Evolutionary conservation across 441 rosid species (phyloP).

Genomic region (Melastoma candidum): DNA sequence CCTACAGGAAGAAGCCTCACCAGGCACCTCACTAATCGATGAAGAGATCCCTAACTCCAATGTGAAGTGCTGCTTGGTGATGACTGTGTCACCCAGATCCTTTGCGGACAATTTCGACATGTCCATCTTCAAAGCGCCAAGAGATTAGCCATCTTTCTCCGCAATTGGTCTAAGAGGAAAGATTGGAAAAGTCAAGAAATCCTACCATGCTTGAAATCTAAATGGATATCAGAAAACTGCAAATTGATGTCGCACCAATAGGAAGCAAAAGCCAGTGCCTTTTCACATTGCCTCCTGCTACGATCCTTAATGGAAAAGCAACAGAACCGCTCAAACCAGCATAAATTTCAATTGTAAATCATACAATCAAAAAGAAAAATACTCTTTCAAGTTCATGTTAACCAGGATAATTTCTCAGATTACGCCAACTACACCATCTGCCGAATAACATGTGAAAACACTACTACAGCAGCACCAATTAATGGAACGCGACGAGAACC

Average conservation of each 20-base stretch:
- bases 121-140: constrained; percentile 42
- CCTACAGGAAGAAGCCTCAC: constrained; percentile 28
- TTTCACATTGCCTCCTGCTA: constrained; percentile 13
- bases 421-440: neutral
- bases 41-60: constrained; percentile 3
- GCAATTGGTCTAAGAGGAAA: no score
- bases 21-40: constrained; percentile 9
- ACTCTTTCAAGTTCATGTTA: no score
- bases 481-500: neutral
- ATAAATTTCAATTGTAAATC: no score
- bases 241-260: constrained; percentile 47
- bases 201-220: constrained; percentile 77
- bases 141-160: neutral
- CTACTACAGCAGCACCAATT: neutral
- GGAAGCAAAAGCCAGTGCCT: constrained; percentile 63
- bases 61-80: constrained; percentile 54
- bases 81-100: constrained; percentile 38
- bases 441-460: no score
- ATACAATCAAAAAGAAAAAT: no score
- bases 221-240: constrained; percentile 56
- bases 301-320: constrained; percentile 24
- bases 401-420: neutral
- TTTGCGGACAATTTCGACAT: constrained; percentile 35
- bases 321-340: neutral
- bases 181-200: neutral